Evolutionary conservation across 225 moss, liverwort and hornwort genomes (phyloP), one percentile per base, ranked within the genome.

Genomic region (Pseudoscleropodium purum): DNA sequence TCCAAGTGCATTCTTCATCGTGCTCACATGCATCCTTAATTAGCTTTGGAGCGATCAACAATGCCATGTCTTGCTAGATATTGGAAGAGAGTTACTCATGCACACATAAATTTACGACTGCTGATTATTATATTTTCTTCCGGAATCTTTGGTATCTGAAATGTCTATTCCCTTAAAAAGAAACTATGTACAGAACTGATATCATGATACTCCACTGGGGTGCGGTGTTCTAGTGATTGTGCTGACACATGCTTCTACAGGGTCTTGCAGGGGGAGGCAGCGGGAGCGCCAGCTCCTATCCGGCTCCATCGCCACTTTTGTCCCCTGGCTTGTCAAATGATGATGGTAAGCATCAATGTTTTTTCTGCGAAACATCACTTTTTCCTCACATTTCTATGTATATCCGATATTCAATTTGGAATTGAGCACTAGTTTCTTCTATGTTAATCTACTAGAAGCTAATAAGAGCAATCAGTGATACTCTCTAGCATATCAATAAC

Each of bases 211-310:
- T 81, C 60, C 73, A 82, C 47, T 66, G 70, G n/a, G 41, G 37
- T 47, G 37, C 83, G 76, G 30, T 83, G 33, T 43, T 73, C 85
- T 84, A 52, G 79, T 60, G 83, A 61, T 77, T 86, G 31, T 90
- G 86, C 86, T 88, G n/a, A 83, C 81, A 78, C 83, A 79, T 89
- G 79, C 56, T 39, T 80, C 45, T 72, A 81, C 91, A 94, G 93
- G 90, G 88, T 90, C 94, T 87, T 57, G 87, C 90, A 89, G 91
- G 74, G 85, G 90, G 89, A 84, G 88, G 87, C 85, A 94, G 74
- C 72, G 93, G 93, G 73, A 91, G 94, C 75, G 87, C 92, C 79
- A 93, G 94, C 89, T 93, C 90, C 63, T 90, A 93, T 87, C 95
- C 92, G 18, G 90, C 95, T 87, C 89, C 93, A 61, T 92, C 95